Evolutionary conservation across 176 grass and related monocot genomes (phyloP), one percentile per base, ranked within the genome.

Genomic region (Oryza nivara): DNA sequence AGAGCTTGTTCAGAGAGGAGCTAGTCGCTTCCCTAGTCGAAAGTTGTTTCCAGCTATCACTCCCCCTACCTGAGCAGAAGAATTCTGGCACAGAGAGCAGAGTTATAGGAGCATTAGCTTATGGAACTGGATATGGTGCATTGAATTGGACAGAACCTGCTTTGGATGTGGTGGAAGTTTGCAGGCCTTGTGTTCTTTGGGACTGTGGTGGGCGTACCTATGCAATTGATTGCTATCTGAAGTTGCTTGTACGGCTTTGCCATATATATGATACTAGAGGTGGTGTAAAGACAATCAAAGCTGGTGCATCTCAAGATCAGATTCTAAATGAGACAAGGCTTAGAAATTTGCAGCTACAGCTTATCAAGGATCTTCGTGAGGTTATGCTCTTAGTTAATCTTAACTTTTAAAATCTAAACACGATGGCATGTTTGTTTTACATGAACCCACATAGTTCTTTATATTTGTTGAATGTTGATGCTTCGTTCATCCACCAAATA

Each of bases 11-110:
- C 81, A 94, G 96, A 85, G 96, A 98, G 75, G 93, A 95, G 79
- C 78, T 98, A 80, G 96, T 98, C 52, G 96, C 96, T 43, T 95
- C 91, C 44, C 77, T 98, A 28, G 96, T 98, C 10, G 93, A 95
- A 91, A 98, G 96, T 89, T 95, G 96, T 89, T 98, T 98, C 69
- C 96, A 98, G 84, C 84, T 98, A 76, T 98, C 93, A 63, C 93
- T 98, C 87, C 93, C 93, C 40, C 77, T 94, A 52, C 96, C 96
- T 4, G 96, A 98, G 78, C 90, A 90, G 79, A 98, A 92, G 26
- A 95, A 98, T 80, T 95, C 96, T 81, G 93, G 96, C 86, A 98
- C 91, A 7, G 93, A 98, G 85, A 93, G 91, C 79, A 95, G 96
- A 86, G 96, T 98, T 83, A 98, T 98, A 77, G 96, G 96, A 74